Base-by-base conservation (phyloP, 1,284 basidiomycete species). In the Ceratobasidium sp. region DNA sequence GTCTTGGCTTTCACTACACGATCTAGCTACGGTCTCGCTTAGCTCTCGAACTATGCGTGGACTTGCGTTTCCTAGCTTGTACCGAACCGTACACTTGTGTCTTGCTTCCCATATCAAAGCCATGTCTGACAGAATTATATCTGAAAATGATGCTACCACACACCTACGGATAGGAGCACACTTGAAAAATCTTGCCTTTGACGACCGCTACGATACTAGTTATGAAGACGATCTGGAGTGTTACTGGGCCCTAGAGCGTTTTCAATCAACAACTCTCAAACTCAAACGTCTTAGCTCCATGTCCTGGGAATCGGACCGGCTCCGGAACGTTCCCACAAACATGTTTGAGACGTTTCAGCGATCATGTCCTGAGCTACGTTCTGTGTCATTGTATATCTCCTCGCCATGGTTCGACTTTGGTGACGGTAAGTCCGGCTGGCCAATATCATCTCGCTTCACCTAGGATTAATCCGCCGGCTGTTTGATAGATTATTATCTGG, bases 1-100 rank as follows among this genome's bases (percentile, higher is more conserved):
- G 4, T 64, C 61, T 46, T 20, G 23, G 13, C 66, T 68, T 52
- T 13, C 69, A 61, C 40, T 23, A 50, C 69, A n/a, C 7, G 54
- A 71, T 38, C 38, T 71, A 23, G 40, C 56, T 38, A n/a, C 69
- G 20, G 40, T 46, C 1, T 71, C 54, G n/a, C 38, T 71, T 5
- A 42, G 26, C 15, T 61, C 69, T 44, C 56, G 46, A 23, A 17
- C 17, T 2, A 42, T 71, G 26, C 56, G 48, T 20, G 20, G 38
- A n/a, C 69, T 71, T 5, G n/a, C 56, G 20, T 59, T 42, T 23
- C 42, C 69, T 71, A 71, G 54, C n/a, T 57, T 71, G 42, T 71
- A 71, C 28, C 56, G 42, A 15, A 59, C 54, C 15, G 40, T 71
- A 26, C 61, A 71, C 42, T 26, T 71, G 5, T 42, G 42, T 50